Conservation (phyloP, 2,329 filamentous ascomycete genomes). For the Colletotrichum australisinense region DNA sequence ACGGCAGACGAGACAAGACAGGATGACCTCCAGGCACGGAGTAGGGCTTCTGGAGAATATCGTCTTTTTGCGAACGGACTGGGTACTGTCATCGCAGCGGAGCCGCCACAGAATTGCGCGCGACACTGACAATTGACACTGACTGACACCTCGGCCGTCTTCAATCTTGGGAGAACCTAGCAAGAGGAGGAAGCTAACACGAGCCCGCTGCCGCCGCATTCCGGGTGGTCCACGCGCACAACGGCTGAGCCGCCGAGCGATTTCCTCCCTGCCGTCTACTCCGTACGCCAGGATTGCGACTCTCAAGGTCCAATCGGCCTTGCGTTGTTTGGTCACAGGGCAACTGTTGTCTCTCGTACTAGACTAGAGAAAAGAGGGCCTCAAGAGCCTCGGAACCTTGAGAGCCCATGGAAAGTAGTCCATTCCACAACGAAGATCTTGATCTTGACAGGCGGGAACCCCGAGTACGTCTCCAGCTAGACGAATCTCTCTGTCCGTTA, state of each 20-base stretch:
- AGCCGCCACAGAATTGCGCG: not conserved
- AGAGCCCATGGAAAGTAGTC: not conserved
- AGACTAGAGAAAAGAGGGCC: not conserved
- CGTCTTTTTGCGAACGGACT: not conserved
- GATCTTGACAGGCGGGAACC: not conserved
- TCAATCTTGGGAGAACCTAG: not conserved
- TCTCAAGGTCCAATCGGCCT: not conserved
- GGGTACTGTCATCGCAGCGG: not conserved
- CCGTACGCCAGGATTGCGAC: conserved; percentile 6
- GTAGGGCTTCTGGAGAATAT: not conserved
- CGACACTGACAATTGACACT: not conserved
- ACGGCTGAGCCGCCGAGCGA: not conserved
- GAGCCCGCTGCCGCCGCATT: not conserved
- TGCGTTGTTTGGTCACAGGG: conserved; percentile 20
- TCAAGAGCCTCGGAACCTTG: not conserved
- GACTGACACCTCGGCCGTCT: not conserved
- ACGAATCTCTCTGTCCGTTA: not conserved
- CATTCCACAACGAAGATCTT: not conserved
- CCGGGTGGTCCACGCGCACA: not conserved
- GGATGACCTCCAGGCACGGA: not conserved
- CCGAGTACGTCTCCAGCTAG: not conserved
- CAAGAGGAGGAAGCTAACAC: not conserved
- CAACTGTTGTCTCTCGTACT: conserved; percentile 3
- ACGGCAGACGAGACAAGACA: conserved; percentile 3
- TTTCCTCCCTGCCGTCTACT: not conserved